These are phyloP conservation scores for Flueggea neowawraea DNA, from an alignment of 441 rosid species.

Conservation along the genomic window DNA sequence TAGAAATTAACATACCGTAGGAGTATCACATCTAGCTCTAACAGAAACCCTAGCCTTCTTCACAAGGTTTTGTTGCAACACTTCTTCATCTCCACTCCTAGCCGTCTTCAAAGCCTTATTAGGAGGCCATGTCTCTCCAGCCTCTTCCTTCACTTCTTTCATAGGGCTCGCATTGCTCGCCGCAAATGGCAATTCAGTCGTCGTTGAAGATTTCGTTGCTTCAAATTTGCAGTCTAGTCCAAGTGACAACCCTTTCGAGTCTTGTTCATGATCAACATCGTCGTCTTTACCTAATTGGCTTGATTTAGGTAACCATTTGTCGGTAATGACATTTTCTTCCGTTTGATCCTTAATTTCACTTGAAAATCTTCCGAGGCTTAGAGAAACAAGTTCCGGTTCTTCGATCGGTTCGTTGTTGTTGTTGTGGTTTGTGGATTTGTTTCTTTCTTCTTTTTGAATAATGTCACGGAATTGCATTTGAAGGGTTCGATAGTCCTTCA, in stretches of 20 bases:
- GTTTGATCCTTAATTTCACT: constrained; percentile 23
- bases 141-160: constrained; percentile 37
- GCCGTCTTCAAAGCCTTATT: constrained; percentile 36
- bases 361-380: constrained; percentile 65
- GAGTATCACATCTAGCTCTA: constrained; percentile 77
- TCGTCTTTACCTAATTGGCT: constrained; percentile 13
- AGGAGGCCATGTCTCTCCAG: constrained; percentile 34
- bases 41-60: constrained; percentile 94
- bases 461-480: constrained; percentile 49
- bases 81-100: constrained; percentile 46
- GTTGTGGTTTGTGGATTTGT: constrained; percentile 1
- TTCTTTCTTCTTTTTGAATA: constrained; percentile 30
- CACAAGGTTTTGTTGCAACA: constrained; percentile 41
- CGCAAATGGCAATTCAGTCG: constrained; percentile 16
- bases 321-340: constrained; percentile 11
- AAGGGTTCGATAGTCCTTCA: constrained; percentile 61
- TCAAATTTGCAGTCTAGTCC: constrained; percentile 54
- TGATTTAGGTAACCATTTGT: constrained; percentile 6
- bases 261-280: constrained; percentile 1
- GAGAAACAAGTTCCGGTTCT: constrained; percentile 46
- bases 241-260: constrained; percentile 35
- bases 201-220: constrained; percentile 22
- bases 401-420: constrained; percentile 16
- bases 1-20: constrained; percentile 54
- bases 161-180: constrained; percentile 22